These are phyloP conservation scores for Pichia sp. DNA, from an alignment of 1,139 yeast species.

Conservation along the genomic window DNA sequence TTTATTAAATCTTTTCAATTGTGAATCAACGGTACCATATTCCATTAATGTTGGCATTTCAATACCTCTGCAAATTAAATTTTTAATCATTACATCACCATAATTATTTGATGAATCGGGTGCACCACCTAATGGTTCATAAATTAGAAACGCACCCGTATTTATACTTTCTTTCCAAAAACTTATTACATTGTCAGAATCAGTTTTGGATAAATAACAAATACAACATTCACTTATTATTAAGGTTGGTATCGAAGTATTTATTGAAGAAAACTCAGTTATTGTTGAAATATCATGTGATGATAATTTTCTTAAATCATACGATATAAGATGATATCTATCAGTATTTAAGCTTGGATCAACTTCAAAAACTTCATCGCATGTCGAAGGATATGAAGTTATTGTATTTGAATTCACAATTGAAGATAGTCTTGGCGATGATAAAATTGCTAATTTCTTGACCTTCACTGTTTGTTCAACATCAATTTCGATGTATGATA, in stretches of 20 bases:
- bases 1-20: conserved; percentile 32
- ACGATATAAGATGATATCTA: conserved; percentile 48
- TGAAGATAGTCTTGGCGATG: conserved; percentile 26
- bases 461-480: conserved; percentile 55
- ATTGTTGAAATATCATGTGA: neutral
- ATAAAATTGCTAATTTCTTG: conserved; percentile 51
- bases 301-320: conserved; percentile 44
- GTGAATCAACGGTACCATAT: conserved; percentile 45
- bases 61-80: conserved; percentile 67
- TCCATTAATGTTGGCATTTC: conserved; percentile 54
- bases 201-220: conserved; percentile 64
- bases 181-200: conserved; percentile 46
- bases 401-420: conserved; percentile 16
- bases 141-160: conserved; percentile 46
- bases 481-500: conserved; percentile 68
- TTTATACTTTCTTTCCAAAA: conserved; percentile 32
- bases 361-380: conserved; percentile 17
- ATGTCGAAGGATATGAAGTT: conserved; percentile 13
- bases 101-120: conserved; percentile 31
- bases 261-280: conserved; percentile 24
- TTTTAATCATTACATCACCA: conserved; percentile 76
- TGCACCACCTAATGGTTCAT: conserved; percentile 73
- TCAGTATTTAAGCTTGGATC: conserved; percentile 36
- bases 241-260: conserved; percentile 51
- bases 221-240: conserved; percentile 84